These are phyloP conservation scores for Tanacetum coccineum DNA, from an alignment of 129 eudicot species.

Conservation along the genomic window DNA sequence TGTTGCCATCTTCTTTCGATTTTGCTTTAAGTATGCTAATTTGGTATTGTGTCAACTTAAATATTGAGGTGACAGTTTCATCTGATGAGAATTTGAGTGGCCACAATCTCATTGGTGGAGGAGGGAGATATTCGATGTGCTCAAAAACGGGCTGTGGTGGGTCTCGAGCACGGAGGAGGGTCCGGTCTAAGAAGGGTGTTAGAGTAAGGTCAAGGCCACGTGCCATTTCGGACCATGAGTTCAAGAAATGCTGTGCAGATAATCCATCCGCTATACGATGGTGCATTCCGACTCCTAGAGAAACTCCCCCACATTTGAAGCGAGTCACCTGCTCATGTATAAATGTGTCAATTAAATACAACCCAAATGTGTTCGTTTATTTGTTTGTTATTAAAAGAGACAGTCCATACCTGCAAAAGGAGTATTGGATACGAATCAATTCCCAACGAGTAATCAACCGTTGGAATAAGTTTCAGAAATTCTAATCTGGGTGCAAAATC, in stretches of 20 bases:
- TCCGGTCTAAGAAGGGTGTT: neutral
- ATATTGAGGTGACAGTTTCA: neutral
- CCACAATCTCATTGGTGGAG: neutral
- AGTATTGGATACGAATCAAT: too few relatives aligned
- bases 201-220: neutral
- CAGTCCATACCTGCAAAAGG: too few relatives aligned
- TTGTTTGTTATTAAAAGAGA: too few relatives aligned
- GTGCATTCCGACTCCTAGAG: neutral
- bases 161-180: neutral
- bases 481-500: too few relatives aligned
- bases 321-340: neutral
- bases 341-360: too few relatives aligned
- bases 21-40: neutral
- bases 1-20: too few relatives aligned
- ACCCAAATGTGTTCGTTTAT: too few relatives aligned
- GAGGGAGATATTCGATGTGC: too few relatives aligned
- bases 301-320: conserved; percentile 15
- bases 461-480: too few relatives aligned
- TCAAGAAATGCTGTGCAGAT: neutral
- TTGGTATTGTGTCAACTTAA: neutral
- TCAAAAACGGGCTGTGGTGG: too few relatives aligned
- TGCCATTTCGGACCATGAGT: too few relatives aligned
- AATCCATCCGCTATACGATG: neutral
- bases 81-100: neutral
- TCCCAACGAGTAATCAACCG: too few relatives aligned